Percentiles rank a stretch among this genome's conserved stretches.
Evolutionary conservation across 768 basidiomycete genomes (phyloP).

Genomic region (Hysterangium stoloniferum): DNA sequence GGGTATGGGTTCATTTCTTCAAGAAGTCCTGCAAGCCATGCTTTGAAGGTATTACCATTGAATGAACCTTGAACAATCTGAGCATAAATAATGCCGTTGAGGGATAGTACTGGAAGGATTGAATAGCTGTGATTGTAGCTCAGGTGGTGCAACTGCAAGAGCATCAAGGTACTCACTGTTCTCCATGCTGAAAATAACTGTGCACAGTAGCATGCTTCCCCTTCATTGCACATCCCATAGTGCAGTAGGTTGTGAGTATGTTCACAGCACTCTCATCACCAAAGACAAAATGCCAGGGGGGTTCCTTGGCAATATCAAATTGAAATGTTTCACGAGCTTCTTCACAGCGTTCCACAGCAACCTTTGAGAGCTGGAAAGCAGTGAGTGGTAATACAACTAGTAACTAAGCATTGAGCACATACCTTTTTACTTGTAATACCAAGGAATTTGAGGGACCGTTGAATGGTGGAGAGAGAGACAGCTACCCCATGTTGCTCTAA

Average conservation of each 20-base stretch:
- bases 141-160: neutral
- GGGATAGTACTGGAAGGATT: constrained; percentile 28
- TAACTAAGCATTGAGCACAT: neutral
- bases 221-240: neutral
- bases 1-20: constrained; percentile 32
- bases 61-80: constrained; percentile 25
- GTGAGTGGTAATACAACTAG: neutral
- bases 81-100: constrained; percentile 28
- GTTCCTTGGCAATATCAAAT: neutral
- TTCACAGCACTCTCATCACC: constrained; percentile 3
- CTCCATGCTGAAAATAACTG: constrained; percentile 6
- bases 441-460: neutral
- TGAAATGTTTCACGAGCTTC: neutral
- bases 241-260: constrained; percentile 3
- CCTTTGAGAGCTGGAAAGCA: neutral
- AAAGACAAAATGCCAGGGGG: neutral
- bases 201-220: neutral
- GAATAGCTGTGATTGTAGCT: constrained; percentile 23
- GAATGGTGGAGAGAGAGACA: neutral
- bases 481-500: neutral
- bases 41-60: constrained; percentile 20
- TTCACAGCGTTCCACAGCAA: neutral
- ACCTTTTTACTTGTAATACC: neutral
- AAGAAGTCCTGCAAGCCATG: constrained; percentile 28
- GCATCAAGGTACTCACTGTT: neutral